Percentiles rank a stretch among this genome's conserved stretches.
Evolutionary conservation across 164 flowering plant genomes (phyloP).

Genomic region (Malania oleifera): DNA sequence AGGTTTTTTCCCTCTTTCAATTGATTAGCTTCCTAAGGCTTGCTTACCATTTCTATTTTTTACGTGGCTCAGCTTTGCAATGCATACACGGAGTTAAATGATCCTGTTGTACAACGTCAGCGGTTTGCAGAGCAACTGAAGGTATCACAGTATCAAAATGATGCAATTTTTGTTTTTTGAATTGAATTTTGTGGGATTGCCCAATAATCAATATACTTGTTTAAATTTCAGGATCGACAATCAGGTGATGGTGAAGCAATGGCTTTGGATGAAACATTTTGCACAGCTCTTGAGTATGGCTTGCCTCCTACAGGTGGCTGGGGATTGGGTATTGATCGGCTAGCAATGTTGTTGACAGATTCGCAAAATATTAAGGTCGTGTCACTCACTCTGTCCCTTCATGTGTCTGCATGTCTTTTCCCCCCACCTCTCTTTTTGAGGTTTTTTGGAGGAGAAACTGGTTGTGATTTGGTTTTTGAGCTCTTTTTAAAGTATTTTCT

Average conservation of each 20-base stretch:
- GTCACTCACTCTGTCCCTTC: not conserved
- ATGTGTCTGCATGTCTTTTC: not conserved
- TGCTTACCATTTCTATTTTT: not conserved
- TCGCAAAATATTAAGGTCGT: conserved; percentile 6
- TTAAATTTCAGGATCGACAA: not conserved
- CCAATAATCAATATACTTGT: not conserved
- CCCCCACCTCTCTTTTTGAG: not conserved
- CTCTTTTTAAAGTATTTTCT: not conserved
- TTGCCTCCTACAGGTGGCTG: conserved; percentile 9
- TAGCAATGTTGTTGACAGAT: conserved; percentile 3
- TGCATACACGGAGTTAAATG: conserved; percentile 8
- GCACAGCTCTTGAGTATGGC: conserved; percentile 8
- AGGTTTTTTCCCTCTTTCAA: not conserved
- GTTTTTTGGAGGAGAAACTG: too few relatives aligned
- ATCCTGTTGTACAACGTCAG: conserved; percentile 6
- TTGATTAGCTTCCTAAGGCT: too few relatives aligned
- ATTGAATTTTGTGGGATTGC: not conserved
- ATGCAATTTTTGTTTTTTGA: not conserved
- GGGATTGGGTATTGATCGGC: conserved; percentile 6
- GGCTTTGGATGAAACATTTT: conserved; percentile 5
- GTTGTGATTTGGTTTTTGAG: too few relatives aligned
- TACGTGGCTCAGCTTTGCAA: conserved; percentile 2
- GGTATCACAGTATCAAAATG: not conserved
- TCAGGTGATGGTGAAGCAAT: conserved; percentile 7
- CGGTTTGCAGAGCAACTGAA: conserved; percentile 5